Percentiles rank a stretch among this genome's conserved stretches.
Conservation (phyloP, 148 eudicot species). For the Rhododendron ferrugineum region DNA sequence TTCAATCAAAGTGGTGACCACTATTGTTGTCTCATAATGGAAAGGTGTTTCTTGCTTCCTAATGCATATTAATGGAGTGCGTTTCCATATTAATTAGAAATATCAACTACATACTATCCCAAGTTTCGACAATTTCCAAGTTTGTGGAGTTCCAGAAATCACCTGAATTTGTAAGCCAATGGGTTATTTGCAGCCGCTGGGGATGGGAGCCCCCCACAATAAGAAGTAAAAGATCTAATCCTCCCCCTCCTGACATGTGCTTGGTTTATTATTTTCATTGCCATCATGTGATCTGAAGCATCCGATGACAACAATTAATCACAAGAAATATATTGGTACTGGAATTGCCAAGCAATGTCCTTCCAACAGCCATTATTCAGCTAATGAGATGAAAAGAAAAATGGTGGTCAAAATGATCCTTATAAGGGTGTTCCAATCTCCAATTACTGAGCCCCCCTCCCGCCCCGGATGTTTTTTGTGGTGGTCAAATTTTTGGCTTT, state of each 20-base stretch:
- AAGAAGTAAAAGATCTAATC: slow-evolving; percentile 76
- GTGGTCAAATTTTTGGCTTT: not conserved
- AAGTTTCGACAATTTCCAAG: not conserved
- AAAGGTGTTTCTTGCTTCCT: not conserved
- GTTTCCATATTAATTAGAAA: not conserved
- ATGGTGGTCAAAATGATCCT: not conserved
- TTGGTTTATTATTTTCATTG: slow-evolving; percentile 90
- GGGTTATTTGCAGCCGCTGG: slow-evolving; percentile 97
- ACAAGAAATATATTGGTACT: not conserved
- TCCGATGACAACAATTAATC: slow-evolving; percentile 5
- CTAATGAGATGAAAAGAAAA: not conserved
- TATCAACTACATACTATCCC: not conserved
- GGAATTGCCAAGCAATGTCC: not conserved
- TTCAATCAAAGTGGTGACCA: not conserved
- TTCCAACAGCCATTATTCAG: not conserved
- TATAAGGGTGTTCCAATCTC: not conserved
- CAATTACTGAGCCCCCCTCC: not conserved
- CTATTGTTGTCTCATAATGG: not conserved
- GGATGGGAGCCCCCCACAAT: slow-evolving; percentile 97
- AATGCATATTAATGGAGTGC: not conserved
- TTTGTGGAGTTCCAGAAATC: slow-evolving; percentile 2
- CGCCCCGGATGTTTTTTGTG: not conserved
- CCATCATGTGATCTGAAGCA: slow-evolving; percentile 95
- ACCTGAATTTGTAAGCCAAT: slow-evolving; percentile 97
- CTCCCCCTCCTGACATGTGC: slow-evolving; percentile 71